Evolutionary conservation across 805 yeast species (phyloP).

Genomic region (Monosporozyma solicola): DNA sequence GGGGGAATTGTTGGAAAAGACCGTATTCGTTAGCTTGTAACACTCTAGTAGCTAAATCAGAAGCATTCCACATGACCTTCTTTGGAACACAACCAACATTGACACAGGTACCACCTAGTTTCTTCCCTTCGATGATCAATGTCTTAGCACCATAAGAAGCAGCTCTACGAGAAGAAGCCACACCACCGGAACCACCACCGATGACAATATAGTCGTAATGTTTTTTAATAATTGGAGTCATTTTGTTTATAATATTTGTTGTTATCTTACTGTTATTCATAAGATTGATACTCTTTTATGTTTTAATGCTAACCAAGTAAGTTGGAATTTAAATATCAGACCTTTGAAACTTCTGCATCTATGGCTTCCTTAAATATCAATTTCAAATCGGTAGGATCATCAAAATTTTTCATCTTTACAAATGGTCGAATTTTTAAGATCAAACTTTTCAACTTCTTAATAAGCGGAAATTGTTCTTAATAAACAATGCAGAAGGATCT

Average conservation of each 20-base stretch:
- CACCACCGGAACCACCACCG: conserved; percentile 99
- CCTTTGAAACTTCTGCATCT: neutral
- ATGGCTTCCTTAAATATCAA: neutral
- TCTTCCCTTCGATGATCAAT: conserved; percentile 68
- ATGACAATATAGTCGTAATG: conserved; percentile 90
- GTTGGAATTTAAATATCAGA: neutral
- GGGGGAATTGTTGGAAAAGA: conserved; percentile 48
- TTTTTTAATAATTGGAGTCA: conserved; percentile 46
- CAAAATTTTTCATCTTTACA: neutral
- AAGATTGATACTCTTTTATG: neutral
- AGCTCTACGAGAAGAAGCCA: conserved; percentile 96
- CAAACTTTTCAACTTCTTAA: neutral
- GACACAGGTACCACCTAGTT: conserved; percentile 96
- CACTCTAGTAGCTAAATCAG: conserved; percentile 73
- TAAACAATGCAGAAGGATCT: neutral
- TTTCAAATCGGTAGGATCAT: neutral
- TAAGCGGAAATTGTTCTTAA: neutral
- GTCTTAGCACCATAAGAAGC: conserved; percentile 89
- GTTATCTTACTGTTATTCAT: conserved; percentile 1
- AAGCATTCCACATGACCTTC: conserved; percentile 97
- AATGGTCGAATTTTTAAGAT: neutral
- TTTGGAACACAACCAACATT: conserved; percentile 99
- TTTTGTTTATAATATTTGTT: conserved; percentile 21
- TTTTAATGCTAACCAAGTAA: neutral
- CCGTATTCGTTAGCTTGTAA: conserved; percentile 78